phyloP scores from a whole-genome alignment of 306 rosid genomes.

The Potentilla sterilis region DNA sequence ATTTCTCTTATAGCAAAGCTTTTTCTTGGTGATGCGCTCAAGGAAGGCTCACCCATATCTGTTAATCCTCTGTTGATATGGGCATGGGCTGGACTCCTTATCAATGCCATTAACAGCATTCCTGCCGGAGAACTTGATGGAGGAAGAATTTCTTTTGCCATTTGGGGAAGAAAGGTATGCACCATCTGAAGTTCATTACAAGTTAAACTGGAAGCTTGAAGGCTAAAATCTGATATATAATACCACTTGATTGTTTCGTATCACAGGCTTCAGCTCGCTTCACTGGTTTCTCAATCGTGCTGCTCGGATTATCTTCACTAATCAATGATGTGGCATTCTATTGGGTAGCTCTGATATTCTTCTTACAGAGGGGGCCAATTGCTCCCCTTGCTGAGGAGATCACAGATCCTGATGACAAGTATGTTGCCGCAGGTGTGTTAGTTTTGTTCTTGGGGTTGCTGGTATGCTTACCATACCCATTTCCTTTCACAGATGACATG shows the following conservation, averaged over 20 bases:
- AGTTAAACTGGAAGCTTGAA: slow-evolving; percentile 12
- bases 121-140: slow-evolving; percentile 99
- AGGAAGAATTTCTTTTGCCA: slow-evolving; percentile 81
- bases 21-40: slow-evolving; percentile 72
- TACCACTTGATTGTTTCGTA: slow-evolving; percentile 6
- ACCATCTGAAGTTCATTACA: slow-evolving; percentile 16
- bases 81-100: slow-evolving; percentile 99
- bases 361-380: slow-evolving; percentile 93
- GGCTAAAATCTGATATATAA: not conserved
- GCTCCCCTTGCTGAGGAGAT: slow-evolving; percentile 94
- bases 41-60: slow-evolving; percentile 88
- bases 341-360: slow-evolving; percentile 89
- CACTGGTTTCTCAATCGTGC: slow-evolving; percentile 66
- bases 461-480: slow-evolving; percentile 93
- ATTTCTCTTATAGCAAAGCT: slow-evolving; percentile 65
- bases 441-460: slow-evolving; percentile 88
- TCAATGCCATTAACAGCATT: slow-evolving; percentile 94
- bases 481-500: slow-evolving; percentile 73
- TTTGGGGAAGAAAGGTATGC: slow-evolving; percentile 97
- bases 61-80: slow-evolving; percentile 90
- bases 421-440: slow-evolving; percentile 67
- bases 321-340: slow-evolving; percentile 90
- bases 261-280: slow-evolving; percentile 78
- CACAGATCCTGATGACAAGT: slow-evolving; percentile 74
- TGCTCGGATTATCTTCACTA: slow-evolving; percentile 76